phyloP scores from a whole-genome alignment of 2,329 filamentous ascomycete genomes.

The Penicillium sp. region DNA sequence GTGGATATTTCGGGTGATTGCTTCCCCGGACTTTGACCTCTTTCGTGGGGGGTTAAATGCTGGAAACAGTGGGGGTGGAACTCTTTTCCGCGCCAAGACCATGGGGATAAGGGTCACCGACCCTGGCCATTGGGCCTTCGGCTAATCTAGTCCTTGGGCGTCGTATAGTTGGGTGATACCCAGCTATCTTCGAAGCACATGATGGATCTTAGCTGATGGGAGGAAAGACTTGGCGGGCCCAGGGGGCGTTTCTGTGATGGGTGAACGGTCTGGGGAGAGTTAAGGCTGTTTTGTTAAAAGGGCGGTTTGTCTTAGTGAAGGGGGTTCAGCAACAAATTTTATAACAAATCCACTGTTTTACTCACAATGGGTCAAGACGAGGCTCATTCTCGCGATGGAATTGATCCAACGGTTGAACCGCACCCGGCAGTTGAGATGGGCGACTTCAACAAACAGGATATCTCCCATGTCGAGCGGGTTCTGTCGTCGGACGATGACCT shows the following conservation, averaged over 20 bases:
- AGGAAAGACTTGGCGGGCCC: background rate
- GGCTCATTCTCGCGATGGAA: constrained; percentile 9
- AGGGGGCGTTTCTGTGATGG: background rate
- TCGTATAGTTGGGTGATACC: background rate
- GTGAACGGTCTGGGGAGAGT: background rate
- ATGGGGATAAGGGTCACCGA: background rate
- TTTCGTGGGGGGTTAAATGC: background rate
- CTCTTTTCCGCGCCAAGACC: constrained; percentile 6
- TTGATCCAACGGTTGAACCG: constrained; percentile 5
- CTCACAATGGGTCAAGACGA: constrained; percentile 11
- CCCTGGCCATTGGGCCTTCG: constrained; percentile 3
- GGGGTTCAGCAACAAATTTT: too few relatives aligned
- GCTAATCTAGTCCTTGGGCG: background rate
- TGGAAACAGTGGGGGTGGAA: background rate
- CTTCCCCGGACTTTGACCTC: constrained; percentile 17
- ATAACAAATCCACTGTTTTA: background rate
- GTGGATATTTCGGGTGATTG: constrained; percentile 13
- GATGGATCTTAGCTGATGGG: background rate
- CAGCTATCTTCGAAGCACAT: background rate
- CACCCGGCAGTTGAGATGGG: constrained; percentile 11
- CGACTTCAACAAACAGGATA: constrained; percentile 28
- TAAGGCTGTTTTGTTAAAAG: background rate
- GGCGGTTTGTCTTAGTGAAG: background rate
- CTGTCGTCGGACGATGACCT: constrained; percentile 46
- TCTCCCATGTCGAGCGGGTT: constrained; percentile 52